phyloP scores from a whole-genome alignment of 2,329 filamentous ascomycete genomes.

The Aureobasidium lini region DNA sequence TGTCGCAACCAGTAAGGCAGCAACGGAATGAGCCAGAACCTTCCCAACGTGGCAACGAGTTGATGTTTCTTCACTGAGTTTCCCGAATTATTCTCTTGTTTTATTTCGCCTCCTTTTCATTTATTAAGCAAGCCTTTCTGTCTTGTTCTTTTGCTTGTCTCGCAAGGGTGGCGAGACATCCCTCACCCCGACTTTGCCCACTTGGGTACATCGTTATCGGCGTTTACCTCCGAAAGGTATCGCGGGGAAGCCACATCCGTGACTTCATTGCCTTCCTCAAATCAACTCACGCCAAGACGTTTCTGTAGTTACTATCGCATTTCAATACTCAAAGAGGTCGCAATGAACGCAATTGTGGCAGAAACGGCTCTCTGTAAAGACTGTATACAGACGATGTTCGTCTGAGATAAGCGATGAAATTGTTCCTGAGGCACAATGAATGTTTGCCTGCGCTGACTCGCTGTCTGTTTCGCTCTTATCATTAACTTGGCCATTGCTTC shows the following conservation, averaged over 20 bases:
- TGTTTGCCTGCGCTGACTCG: constrained; percentile 1
- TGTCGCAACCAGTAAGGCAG: constrained; percentile 8
- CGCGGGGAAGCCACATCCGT: constrained; percentile 8
- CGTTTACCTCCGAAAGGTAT: constrained; percentile 7
- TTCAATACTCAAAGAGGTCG: not conserved
- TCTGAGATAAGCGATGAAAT: not conserved
- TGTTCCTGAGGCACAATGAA: not conserved
- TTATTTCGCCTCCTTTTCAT: not conserved
- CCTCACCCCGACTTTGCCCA: constrained; percentile 1
- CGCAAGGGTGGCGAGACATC: constrained; percentile 2
- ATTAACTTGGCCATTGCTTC: not conserved
- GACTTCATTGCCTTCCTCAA: constrained; percentile 3
- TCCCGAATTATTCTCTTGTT: not conserved
- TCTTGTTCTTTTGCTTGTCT: constrained; percentile 1
- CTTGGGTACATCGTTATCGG: constrained; percentile 11
- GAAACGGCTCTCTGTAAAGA: not conserved
- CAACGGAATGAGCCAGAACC: constrained; percentile 14
- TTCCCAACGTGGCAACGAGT: constrained; percentile 6
- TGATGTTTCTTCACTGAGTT: not conserved
- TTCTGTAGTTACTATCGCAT: not conserved
- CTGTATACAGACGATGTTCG: too few relatives aligned
- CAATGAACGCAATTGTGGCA: not conserved
- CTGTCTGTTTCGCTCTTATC: not conserved
- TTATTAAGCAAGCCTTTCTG: not conserved
- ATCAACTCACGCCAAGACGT: not conserved